Evolutionary conservation across 345 rosid genomes (phyloP), one percentile per base, ranked within the genome.

Genomic region (Aquilaria sinensis): DNA sequence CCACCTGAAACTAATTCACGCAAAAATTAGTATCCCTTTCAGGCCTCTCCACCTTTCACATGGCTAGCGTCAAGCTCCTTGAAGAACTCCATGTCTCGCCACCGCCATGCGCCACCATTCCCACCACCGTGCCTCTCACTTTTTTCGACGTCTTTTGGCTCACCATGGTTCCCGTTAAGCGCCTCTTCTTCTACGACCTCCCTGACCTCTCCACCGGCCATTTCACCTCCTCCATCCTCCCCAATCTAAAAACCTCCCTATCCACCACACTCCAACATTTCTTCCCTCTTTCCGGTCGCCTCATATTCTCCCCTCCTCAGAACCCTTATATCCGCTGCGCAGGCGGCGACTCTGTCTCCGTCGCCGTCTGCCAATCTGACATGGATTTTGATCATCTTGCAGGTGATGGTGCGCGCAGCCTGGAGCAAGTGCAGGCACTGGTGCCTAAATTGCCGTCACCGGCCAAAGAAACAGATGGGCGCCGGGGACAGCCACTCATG

Each of bases 141-240:
- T 74, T 74, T 63, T 65, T 83, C 3, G 89, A 79, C 68, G 37
- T 81, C 16, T 85, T 84, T 11, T 81, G 86, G 89, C 85, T 81
- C 1, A 69, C 75, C 68, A 75, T 77, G 67, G 43, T 77, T 23
- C 82, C 79, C 45, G 52, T 37, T 23, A 75, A 77, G 53, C 75
- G 73, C 7, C 81, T 84, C 64, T 79, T 79, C 84, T 74, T 84
- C 78, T 77, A 68, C 15, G 50, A 53, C 23, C 70, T 67, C 56
- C 75, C 73, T 31, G 43, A 37, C 5, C 63, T 62, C 68, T 33
- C 82, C 10, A 62, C 67, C 57, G 49, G 60, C 45, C 68, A 73
- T 62, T 75, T 79, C 67, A 11, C 70, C 9, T 60, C 75, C 53
- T 14, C 65, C 14, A 41, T 72, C 55, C 72, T 83, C 64, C 89